A percentile compares a stretch with the other conserved stretches of the same genome.
Conservation (phyloP, 2,329 filamentous ascomycete species). For the Teratosphaeria nubilosa region DNA sequence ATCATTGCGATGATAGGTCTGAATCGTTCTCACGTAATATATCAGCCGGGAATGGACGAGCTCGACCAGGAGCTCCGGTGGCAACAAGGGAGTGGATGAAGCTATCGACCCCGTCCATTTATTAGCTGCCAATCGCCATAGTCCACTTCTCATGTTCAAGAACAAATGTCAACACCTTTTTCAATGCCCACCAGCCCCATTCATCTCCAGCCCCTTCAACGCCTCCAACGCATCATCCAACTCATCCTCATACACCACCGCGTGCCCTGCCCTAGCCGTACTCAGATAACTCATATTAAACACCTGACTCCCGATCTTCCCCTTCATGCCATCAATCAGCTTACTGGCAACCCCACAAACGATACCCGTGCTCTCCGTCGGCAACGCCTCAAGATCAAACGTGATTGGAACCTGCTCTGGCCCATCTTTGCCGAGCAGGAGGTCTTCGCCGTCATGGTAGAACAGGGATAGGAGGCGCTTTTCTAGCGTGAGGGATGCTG, state of each 20-base stretch:
- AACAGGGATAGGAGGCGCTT: conserved; percentile 52
- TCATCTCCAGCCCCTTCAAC: conserved; percentile 30
- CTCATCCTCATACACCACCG: conserved; percentile 71
- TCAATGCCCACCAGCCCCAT: not conserved
- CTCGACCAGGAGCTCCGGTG: no score
- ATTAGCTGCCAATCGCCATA: no score
- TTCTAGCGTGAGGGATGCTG: conserved; percentile 64
- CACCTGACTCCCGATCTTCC: conserved; percentile 36
- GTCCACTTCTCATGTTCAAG: no score
- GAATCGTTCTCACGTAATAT: no score
- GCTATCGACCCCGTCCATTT: no score
- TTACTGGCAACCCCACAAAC: conserved; percentile 86
- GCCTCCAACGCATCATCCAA: conserved; percentile 64
- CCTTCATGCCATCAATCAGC: conserved; percentile 59
- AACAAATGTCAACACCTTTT: not conserved
- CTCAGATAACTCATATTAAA: conserved; percentile 80
- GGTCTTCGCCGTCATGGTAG: conserved; percentile 38
- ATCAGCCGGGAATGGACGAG: no score
- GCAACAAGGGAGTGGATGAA: no score
- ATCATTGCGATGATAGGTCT: no score
- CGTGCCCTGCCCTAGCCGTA: conserved; percentile 78
- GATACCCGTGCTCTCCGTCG: conserved; percentile 84
- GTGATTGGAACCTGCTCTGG: conserved; percentile 70
- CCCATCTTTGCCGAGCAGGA: conserved; percentile 66
- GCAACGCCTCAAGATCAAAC: conserved; percentile 69